Base-by-base conservation (phyloP, 768 basidiomycete species). In the Cystobasidium tubakii region DNA sequence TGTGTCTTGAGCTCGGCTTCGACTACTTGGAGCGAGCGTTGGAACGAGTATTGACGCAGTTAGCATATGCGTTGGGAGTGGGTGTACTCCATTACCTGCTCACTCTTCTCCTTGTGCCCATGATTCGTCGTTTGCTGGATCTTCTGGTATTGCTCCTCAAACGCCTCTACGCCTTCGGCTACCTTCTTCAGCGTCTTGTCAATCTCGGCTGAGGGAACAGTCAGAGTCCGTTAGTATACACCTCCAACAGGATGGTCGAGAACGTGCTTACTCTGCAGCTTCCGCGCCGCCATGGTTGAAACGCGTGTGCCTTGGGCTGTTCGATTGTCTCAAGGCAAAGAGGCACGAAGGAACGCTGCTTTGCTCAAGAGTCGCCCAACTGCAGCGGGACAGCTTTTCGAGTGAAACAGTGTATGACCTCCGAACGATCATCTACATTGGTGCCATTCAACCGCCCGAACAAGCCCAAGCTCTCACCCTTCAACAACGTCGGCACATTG, bases 121-220 rank as follows among this genome's bases (percentile, higher is more conserved):
- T 94, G 89, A 83, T 96, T 98, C 36, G 91, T 90, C 21, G 94
- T 90, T 62, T 89, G 86, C 81, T 93, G 90, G 88, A 99, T 94
- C 86, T 98, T 99, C 81, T 96, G 93, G 81, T 95, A 96, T 81
- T 96, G 94, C 83, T 86, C 88, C 83, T 93, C 92, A 80, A 93
- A 93, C 82, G 62, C 42, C 73, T 75, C 75, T 78, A 98, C 93
- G 77, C 96, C 96, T 82, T 94, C 91, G 42, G 88, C 79, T 77
- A 99, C 94, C 85, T 92, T 93, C 86, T 99, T 99, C 80, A 98
- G 85, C 62, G 95, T 98, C 81, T 91, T 88, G 87, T 98, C 96
- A 77, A 99, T 97, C 84, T 99, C 96, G 82, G 92, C 95, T 99
- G 83, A 54, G 25, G 15, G 27, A 36, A n/a, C n/a, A n/a, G n/a